These are phyloP conservation scores for Aspergillus costaricaensis DNA, from an alignment of 2,329 filamentous ascomycete species.

Conservation along the genomic window DNA sequence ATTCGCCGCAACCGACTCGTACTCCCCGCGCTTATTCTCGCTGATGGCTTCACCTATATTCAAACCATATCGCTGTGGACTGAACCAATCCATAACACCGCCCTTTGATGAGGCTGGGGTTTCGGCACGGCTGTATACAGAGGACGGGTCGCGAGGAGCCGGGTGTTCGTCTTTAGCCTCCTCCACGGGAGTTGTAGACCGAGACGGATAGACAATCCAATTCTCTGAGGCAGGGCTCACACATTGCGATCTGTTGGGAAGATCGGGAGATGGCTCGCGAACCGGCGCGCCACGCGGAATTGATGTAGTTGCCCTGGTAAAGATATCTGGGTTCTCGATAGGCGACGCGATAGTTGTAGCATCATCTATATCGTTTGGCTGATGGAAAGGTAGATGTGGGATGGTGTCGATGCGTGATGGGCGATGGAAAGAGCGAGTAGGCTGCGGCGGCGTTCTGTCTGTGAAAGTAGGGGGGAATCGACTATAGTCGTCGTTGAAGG, in stretches of 20 bases:
- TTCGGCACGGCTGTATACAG: constrained; percentile 35
- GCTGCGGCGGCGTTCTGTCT: constrained; percentile 51
- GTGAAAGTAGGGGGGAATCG: constrained; percentile 53
- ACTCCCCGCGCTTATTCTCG: constrained; percentile 40
- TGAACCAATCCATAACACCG: constrained; percentile 39
- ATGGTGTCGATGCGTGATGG: constrained; percentile 35
- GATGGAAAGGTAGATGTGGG: constrained; percentile 33
- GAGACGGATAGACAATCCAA: constrained; percentile 44
- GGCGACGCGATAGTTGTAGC: constrained; percentile 29
- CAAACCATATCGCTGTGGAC: constrained; percentile 32
- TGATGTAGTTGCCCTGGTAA: constrained; percentile 34
- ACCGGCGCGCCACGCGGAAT: constrained; percentile 33
- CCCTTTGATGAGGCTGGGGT: constrained; percentile 29
- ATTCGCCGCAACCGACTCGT: constrained; percentile 38
- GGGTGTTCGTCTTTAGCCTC: constrained; percentile 25
- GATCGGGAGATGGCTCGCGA: constrained; percentile 30
- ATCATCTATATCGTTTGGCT: constrained; percentile 31
- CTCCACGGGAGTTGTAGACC: constrained; percentile 32
- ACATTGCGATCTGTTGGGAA: constrained; percentile 33
- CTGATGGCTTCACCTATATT: constrained; percentile 33
- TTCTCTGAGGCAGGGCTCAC: constrained; percentile 44
- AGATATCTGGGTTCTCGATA: constrained; percentile 31
- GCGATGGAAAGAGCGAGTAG: constrained; percentile 46
- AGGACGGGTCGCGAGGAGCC: constrained; percentile 34
- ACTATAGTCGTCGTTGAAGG: constrained; percentile 58